A percentile compares a stretch with the other conserved stretches of the same genome.
Evolutionary conservation across 2,329 filamentous ascomycete genomes (phyloP).

Genomic region (Chrysoporthe deuterocubensis): DNA sequence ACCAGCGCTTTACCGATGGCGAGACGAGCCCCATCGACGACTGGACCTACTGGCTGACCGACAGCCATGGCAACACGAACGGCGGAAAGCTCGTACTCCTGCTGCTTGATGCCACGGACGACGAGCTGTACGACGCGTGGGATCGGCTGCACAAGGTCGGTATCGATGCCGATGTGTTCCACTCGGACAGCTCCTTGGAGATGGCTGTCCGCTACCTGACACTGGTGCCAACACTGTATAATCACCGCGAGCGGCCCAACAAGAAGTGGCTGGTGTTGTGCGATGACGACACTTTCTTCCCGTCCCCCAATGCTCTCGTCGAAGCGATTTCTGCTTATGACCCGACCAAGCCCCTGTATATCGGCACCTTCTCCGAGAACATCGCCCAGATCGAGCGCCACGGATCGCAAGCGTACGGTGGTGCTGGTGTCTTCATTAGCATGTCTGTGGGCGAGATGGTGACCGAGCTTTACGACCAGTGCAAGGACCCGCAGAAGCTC

Average conservation of each 20-base stretch:
- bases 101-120: conserved; percentile 56
- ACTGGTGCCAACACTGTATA: conserved; percentile 58
- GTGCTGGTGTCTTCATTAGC: conserved; percentile 66
- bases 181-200: conserved; percentile 55
- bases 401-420: conserved; percentile 67
- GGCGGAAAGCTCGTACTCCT: conserved; percentile 60
- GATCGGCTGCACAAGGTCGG: conserved; percentile 52
- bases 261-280: conserved; percentile 66
- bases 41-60: conserved; percentile 64
- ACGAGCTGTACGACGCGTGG: conserved; percentile 54
- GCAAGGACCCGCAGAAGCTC: conserved; percentile 53
- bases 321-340: conserved; percentile 58
- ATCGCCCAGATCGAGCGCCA: conserved; percentile 62
- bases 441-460: conserved; percentile 45
- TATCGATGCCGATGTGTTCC: conserved; percentile 62
- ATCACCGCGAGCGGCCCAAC: conserved; percentile 49
- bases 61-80: conserved; percentile 58
- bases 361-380: conserved; percentile 66
- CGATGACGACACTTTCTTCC: conserved; percentile 70
- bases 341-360: conserved; percentile 56
- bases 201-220: conserved; percentile 64
- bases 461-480: conserved; percentile 38
- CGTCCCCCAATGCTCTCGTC: conserved; percentile 58
- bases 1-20: conserved; percentile 55
- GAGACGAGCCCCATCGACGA: conserved; percentile 59